Evolutionary conservation across 257 asterid genomes (phyloP).

Genomic region (Linderniella brevidens): DNA sequence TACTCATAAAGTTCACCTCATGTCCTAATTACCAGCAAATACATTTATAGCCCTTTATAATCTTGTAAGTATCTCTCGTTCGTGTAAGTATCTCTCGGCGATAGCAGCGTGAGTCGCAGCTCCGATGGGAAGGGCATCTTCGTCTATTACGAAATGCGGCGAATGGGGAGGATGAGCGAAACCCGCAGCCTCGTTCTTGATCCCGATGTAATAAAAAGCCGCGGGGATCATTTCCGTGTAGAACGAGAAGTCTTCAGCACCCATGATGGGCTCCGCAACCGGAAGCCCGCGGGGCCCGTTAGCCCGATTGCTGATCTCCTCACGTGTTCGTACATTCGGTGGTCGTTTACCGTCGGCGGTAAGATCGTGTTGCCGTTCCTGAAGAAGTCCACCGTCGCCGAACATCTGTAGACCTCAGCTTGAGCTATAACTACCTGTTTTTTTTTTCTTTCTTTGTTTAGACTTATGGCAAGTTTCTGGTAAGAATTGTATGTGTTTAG

Average conservation of each 20-base stretch:
- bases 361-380: conserved; percentile 40
- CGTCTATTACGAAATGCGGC: conserved; percentile 76
- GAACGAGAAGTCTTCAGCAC: conserved; percentile 85
- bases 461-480: too few species aligned
- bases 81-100: conserved; percentile 70
- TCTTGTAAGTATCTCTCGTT: too few species aligned
- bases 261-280: conserved; percentile 63
- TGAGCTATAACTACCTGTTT: conserved; percentile 62
- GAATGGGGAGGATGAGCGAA: conserved; percentile 57
- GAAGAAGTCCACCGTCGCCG: conserved; percentile 70
- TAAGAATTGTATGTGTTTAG: too few species aligned
- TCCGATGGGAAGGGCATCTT: conserved; percentile 67
- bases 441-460: not conserved
- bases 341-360: conserved; percentile 71
- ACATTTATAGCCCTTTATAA: too few species aligned
- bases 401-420: conserved; percentile 60
- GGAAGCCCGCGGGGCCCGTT: conserved; percentile 31
- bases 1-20: too few species aligned
- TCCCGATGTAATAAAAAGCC: conserved; percentile 71
- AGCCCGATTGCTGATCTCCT: conserved; percentile 29
- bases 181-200: conserved; percentile 54
- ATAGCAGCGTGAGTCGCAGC: conserved; percentile 88
- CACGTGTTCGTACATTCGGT: conserved; percentile 44
- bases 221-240: conserved; percentile 72
- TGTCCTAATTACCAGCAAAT: too few species aligned